These are phyloP conservation scores for Aspergillus fischeri DNA, from an alignment of 2,329 filamentous ascomycete species.

Conservation along the genomic window DNA sequence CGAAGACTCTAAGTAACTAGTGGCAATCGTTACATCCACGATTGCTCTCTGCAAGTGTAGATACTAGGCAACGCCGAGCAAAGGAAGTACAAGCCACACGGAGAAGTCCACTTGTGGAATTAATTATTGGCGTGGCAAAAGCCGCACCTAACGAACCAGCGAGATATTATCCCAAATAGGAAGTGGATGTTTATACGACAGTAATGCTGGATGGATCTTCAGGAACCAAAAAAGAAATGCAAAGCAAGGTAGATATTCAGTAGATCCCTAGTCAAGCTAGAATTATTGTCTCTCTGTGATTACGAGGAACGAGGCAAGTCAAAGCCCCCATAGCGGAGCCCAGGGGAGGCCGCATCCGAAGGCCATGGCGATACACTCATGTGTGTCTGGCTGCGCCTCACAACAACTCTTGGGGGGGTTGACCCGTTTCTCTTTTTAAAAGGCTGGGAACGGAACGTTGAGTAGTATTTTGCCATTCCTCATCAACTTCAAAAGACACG, in stretches of 20 bases:
- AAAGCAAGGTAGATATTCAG: background rate
- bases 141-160: background rate
- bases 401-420: no score
- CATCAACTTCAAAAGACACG: background rate
- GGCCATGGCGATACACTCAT: background rate
- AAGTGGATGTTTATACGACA: background rate
- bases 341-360: background rate
- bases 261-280: background rate
- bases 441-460: background rate
- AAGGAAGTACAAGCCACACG: background rate
- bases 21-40: background rate
- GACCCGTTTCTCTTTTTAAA: background rate
- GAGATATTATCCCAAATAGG: background rate
- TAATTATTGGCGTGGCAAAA: background rate
- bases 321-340: background rate
- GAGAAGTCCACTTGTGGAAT: background rate
- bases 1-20: no score
- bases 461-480: background rate
- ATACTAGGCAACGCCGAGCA: background rate
- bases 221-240: background rate
- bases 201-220: conserved; percentile 1
- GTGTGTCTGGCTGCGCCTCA: background rate
- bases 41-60: background rate
- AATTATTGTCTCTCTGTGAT: background rate
- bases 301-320: background rate